These are phyloP conservation scores for Candida endomychidarum DNA, from an alignment of 805 yeast species.

Conservation along the genomic window DNA sequence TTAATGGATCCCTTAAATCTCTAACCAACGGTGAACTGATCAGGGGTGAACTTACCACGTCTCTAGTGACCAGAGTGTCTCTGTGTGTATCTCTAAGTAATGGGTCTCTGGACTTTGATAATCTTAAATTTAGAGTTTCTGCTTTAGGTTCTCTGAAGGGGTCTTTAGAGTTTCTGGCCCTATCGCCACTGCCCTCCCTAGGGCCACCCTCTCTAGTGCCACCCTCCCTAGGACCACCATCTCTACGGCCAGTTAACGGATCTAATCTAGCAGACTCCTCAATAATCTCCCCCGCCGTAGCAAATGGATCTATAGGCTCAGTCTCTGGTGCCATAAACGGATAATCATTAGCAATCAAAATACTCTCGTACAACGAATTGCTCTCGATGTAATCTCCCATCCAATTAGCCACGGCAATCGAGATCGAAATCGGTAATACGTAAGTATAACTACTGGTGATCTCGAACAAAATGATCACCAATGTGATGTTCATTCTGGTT, in stretches of 20 bases:
- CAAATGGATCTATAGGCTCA: slow-evolving; percentile 34
- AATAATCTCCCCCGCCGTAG: slow-evolving; percentile 36
- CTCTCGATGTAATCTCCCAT: slow-evolving; percentile 53
- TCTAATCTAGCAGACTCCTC: slow-evolving; percentile 17
- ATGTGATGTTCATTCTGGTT: slow-evolving; percentile 53
- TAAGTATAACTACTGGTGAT: slow-evolving; percentile 56
- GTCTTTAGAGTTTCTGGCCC: too few species aligned
- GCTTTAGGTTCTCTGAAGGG: not conserved
- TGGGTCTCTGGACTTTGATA: too few species aligned
- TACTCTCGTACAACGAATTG: slow-evolving; percentile 48
- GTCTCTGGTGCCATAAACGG: slow-evolving; percentile 51
- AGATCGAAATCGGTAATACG: slow-evolving; percentile 55
- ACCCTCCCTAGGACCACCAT: too few species aligned
- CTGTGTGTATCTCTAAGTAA: too few species aligned
- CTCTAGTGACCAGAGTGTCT: too few species aligned
- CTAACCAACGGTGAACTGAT: too few species aligned
- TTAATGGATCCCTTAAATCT: too few species aligned
- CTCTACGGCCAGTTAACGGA: too few species aligned
- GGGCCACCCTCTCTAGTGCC: too few species aligned
- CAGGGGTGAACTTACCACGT: too few species aligned
- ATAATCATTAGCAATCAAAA: slow-evolving; percentile 47
- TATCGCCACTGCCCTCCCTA: too few species aligned
- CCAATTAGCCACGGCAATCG: slow-evolving; percentile 60
- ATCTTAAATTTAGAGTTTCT: too few species aligned
- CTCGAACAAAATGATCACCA: slow-evolving; percentile 53